Percentiles rank a stretch among this genome's conserved stretches.
phyloP scores from a whole-genome alignment of 495 filamentous ascomycete species.

The Terfezia boudieri region DNA sequence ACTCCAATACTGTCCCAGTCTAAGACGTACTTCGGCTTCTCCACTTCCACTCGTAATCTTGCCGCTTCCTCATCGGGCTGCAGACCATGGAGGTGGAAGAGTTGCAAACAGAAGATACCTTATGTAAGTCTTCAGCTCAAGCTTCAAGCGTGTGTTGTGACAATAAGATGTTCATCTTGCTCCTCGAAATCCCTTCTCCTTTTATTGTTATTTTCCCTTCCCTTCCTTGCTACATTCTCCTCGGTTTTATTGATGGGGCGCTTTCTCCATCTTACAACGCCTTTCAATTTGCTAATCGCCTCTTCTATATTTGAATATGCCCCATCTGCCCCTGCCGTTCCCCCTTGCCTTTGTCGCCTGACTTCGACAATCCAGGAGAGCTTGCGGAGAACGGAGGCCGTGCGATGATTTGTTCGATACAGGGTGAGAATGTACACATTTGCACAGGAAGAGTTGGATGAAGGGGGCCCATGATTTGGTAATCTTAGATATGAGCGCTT shows the following conservation, averaged over 20 bases:
- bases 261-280: conserved; percentile 37
- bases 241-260: conserved; percentile 17
- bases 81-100: conserved; percentile 63
- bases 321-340: conserved; percentile 31
- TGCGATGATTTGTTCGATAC: conserved; percentile 86
- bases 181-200: conserved; percentile 1
- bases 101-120: conserved; percentile 87
- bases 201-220: not conserved
- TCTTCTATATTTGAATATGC: conserved; percentile 42
- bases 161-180: conserved; percentile 13
- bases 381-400: conserved; percentile 51
- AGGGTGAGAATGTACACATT: conserved; percentile 86
- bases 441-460: conserved; percentile 41
- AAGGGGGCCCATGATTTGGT: conserved; percentile 26
- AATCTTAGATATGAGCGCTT: not conserved
- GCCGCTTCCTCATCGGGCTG: conserved; percentile 58
- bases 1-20: conserved; percentile 27
- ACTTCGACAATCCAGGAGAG: conserved; percentile 82
- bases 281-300: conserved; percentile 44
- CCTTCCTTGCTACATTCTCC: conserved; percentile 8
- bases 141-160: conserved; percentile 61
- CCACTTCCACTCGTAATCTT: conserved; percentile 22
- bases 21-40: conserved; percentile 24
- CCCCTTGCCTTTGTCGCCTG: conserved; percentile 33
- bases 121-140: conserved; percentile 84